Conservation (phyloP, 2,329 filamentous ascomycete genomes). For the Mycogone perniciosa region DNA sequence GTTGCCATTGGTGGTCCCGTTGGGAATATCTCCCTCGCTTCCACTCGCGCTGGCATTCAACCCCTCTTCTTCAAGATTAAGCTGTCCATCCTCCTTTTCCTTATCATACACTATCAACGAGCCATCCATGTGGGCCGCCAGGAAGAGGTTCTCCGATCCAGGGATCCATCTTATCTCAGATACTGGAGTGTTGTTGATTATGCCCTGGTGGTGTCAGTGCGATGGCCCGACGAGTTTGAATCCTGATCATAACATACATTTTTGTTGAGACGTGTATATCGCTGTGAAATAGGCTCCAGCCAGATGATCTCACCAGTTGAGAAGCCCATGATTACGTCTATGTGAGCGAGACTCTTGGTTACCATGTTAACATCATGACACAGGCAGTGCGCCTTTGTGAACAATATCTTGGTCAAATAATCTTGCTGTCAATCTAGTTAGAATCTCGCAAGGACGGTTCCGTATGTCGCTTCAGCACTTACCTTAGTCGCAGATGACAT, state of each 20-base stretch:
- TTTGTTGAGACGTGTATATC: slow-evolving; percentile 93
- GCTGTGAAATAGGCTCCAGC: slow-evolving; percentile 96
- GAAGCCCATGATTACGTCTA: slow-evolving; percentile 93
- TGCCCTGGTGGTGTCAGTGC: slow-evolving; percentile 47
- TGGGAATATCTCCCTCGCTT: slow-evolving; percentile 30
- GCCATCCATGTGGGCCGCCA: slow-evolving; percentile 89
- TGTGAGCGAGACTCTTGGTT: slow-evolving; percentile 71
- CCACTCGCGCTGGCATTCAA: slow-evolving; percentile 69
- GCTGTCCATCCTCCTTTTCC: slow-evolving; percentile 83
- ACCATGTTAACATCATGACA: slow-evolving; percentile 87
- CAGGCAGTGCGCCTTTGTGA: slow-evolving; percentile 91
- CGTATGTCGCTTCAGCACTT: slow-evolving; percentile 6
- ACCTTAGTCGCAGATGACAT: slow-evolving; percentile 68
- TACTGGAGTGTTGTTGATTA: slow-evolving; percentile 80
- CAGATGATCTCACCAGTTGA: slow-evolving; percentile 96
- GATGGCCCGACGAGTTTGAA: neutral
- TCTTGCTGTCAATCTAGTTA: slow-evolving; percentile 55
- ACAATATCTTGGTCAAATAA: slow-evolving; percentile 89
- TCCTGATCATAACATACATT: slow-evolving; percentile 51
- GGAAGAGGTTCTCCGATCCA: slow-evolving; percentile 84
- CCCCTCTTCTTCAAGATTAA: slow-evolving; percentile 61
- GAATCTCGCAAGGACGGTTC: neutral
- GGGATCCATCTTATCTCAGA: slow-evolving; percentile 90
- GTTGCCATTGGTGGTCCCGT: slow-evolving; percentile 30
- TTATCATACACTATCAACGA: slow-evolving; percentile 93